A percentile compares a stretch with the other conserved stretches of the same genome.
phyloP scores from a whole-genome alignment of 139 green algal genomes.

The Micromonas commoda region DNA sequence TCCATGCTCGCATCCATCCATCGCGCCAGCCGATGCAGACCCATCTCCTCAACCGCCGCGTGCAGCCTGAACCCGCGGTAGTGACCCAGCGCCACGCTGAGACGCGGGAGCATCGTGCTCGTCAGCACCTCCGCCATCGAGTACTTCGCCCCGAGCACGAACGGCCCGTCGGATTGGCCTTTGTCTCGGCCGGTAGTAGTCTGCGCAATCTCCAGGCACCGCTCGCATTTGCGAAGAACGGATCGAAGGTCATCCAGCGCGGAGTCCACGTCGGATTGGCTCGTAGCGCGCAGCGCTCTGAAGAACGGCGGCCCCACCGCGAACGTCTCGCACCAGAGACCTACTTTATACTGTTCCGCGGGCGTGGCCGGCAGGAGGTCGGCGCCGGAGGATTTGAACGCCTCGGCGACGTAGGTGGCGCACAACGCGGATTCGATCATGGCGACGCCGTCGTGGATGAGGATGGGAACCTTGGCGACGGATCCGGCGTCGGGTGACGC shows the following conservation, averaged over 20 bases:
- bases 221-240: background rate
- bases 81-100: background rate
- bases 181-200: background rate
- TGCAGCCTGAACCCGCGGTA: constrained; percentile 4
- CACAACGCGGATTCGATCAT: constrained; percentile 13
- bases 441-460: background rate
- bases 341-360: background rate
- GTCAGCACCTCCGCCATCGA: background rate
- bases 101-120: background rate
- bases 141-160: constrained; percentile 1
- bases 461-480: background rate
- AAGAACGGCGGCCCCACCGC: constrained; percentile 1
- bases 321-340: constrained; percentile 5
- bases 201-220: background rate
- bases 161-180: background rate
- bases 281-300: constrained; percentile 9
- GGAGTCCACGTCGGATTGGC: background rate
- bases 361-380: background rate
- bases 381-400: background rate
- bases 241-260: background rate
- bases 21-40: background rate
- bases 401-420: background rate
- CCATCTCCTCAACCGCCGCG: background rate
- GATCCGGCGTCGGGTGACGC: background rate
- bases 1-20: background rate